Base-by-base conservation (phyloP, 331 rosid genomes). In the Spiraea crenata region DNA sequence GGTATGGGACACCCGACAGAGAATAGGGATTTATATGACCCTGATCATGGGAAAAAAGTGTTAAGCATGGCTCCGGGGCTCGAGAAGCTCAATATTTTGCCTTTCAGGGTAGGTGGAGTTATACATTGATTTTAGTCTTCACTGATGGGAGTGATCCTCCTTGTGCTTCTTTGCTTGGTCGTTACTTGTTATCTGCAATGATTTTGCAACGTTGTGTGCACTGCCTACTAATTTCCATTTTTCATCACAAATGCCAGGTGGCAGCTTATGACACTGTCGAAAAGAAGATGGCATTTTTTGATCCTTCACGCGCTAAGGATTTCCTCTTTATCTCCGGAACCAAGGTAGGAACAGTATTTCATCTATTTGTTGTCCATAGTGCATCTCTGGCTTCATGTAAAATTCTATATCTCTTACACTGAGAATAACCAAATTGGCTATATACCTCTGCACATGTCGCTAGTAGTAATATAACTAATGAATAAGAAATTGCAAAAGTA, bases 1-100 rank as follows among this genome's bases (percentile, higher is more conserved):
- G 99, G 99, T 67, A 91, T 93, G 97, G 88, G 96, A 57, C 99
- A 93, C 82, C 99, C 99, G 65, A 86, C 89, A 58, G 96, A 95
- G 87, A 85, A 91, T 71, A 85, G 96, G 82, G 99, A 95, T 79
- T 79, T 95, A 69, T 95, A 89, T 57, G 90, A 91, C 68, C 99
- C 99, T 37, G 96, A 91, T 78, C 99, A 95, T 61, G 99, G 99
- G 67, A 95, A 91, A 82, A 93, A 81, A 87, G 97, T 95, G 15
- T 85, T 95, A 60, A 86, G 91, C 84, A 91, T 91, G 96, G 96
- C 99, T 77, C 99, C 96, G 61, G 99, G 99, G 65, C 90, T 95
- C 25, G 96, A 91, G 82, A 95, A 95, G 86, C 95, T 95, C 31
- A 91, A 88, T 80, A 91, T 95, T 79, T 81, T 91, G 90, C 99